Evolutionary conservation across 257 asterid genomes (phyloP), one percentile per base, ranked within the genome.

Genomic region (Cinchona pubescens): DNA sequence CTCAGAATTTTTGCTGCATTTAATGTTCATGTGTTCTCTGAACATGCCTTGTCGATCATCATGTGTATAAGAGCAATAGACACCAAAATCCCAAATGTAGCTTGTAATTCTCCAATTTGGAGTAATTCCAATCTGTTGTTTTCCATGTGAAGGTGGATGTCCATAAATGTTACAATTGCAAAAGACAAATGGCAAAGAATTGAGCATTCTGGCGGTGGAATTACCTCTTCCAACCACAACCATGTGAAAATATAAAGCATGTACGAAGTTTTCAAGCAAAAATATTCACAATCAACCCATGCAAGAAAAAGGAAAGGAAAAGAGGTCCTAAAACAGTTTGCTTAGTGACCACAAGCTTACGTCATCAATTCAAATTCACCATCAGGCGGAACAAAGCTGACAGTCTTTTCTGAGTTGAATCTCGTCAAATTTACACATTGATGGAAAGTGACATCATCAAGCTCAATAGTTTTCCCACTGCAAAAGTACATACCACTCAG

Each of bases 311-410:
- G 11, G 60, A 21, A 15, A 51, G 29, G 3, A 9, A n/a, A 18
- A 43, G 68, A 25, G 46, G 16, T 15, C 27, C 46, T 35, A 76
- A 34, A 32, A 32, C 55, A 30, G 45, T 34, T 48, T 53, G 56
- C 32, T 7, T 19, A 69, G 40, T 45, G 75, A 82, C 76, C 61
- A 77, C 61, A 68, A 79, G 69, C 99, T 88, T 91, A 95, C 99
- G 92, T 95, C 99, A 95, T 95, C 90, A 95, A 79, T 87, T 95
- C 99, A 79, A 95, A 95, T 92, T 95, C 99, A 81, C 99, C 99
- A 92, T 95, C 99, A 18, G 99, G 99, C 64, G 99, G 99, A 86
- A 95, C 99, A 86, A 95, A 95, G 81, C 98, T 95, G 73, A 95
- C 99, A 2, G 99, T 95, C 86, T 92, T 95, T 80, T 95, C 99